A percentile compares a stretch with the other conserved stretches of the same genome.
These are phyloP conservation scores for Lindgomyces ingoldianus DNA, from an alignment of 495 filamentous ascomycete species.

Conservation along the genomic window DNA sequence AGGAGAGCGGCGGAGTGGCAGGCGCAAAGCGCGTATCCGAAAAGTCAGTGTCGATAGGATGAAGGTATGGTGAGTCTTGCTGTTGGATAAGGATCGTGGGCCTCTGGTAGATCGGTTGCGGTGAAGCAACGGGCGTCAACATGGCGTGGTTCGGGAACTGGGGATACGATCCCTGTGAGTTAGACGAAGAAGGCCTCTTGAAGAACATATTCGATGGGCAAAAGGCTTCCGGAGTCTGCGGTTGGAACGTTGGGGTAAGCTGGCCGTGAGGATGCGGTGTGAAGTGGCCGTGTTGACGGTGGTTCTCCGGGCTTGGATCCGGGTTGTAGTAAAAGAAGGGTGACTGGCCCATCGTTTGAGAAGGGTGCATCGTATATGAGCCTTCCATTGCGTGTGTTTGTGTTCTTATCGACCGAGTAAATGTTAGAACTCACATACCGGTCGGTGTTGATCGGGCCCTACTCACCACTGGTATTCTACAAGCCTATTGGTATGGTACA, in stretches of 20 bases:
- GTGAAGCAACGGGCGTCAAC: slow-evolving; percentile 72
- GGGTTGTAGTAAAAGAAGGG: slow-evolving; percentile 91
- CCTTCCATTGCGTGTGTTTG: slow-evolving; percentile 54
- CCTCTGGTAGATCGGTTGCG: slow-evolving; percentile 73
- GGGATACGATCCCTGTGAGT: slow-evolving; percentile 64
- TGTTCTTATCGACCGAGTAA: slow-evolving; percentile 13
- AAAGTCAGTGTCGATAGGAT: slow-evolving; percentile 78
- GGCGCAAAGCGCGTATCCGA: slow-evolving; percentile 74
- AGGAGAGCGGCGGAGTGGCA: slow-evolving; percentile 84
- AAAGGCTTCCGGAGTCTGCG: slow-evolving; percentile 25
- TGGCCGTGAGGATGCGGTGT: slow-evolving; percentile 64
- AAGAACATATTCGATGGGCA: slow-evolving; percentile 45
- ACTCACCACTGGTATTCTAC: slow-evolving; percentile 28
- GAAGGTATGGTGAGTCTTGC: slow-evolving; percentile 68
- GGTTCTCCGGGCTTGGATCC: slow-evolving; percentile 70
- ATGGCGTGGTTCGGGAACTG: slow-evolving; percentile 60
- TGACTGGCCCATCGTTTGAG: slow-evolving; percentile 69
- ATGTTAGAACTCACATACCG: slow-evolving; percentile 30
- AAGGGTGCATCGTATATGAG: slow-evolving; percentile 55
- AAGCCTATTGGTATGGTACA: slow-evolving; percentile 5
- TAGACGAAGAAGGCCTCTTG: slow-evolving; percentile 49
- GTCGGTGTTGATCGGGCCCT: neutral
- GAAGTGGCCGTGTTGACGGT: slow-evolving; percentile 83
- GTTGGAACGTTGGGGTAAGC: slow-evolving; percentile 15
- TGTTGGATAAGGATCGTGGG: slow-evolving; percentile 70